Conservation (phyloP, 371 early-diverging fungal genomes). For the Mucor saturninus region DNA sequence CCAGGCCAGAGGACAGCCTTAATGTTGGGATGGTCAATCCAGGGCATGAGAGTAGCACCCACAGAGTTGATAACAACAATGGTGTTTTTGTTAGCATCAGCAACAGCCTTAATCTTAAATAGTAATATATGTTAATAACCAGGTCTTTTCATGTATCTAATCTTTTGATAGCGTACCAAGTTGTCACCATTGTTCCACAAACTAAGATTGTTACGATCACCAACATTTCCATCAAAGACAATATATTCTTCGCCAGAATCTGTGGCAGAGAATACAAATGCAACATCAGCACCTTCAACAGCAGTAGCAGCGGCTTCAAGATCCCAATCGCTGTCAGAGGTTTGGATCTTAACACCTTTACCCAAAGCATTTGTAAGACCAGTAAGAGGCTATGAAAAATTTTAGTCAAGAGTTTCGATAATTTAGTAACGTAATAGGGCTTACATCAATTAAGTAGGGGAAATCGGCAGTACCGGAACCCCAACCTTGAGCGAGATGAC, state of each 20-base stretch:
- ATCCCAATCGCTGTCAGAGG: constrained; percentile 46
- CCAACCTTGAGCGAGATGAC: constrained; percentile 70
- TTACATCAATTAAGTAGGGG: constrained; percentile 56
- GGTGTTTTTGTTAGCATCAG: constrained; percentile 56
- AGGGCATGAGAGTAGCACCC: constrained; percentile 65
- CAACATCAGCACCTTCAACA: constrained; percentile 53
- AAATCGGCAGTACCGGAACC: constrained; percentile 67
- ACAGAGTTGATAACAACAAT: constrained; percentile 65
- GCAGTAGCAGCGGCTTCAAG: constrained; percentile 32
- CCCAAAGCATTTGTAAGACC: constrained; percentile 50
- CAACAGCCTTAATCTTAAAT: constrained; percentile 55
- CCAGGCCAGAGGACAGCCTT: constrained; percentile 60
- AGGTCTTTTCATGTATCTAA: neutral
- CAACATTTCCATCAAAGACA: constrained; percentile 45
- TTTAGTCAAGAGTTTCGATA: too few relatives aligned
- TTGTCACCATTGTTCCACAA: constrained; percentile 66
- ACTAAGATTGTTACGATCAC: constrained; percentile 63
- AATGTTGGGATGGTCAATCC: constrained; percentile 62
- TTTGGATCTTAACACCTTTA: constrained; percentile 31
- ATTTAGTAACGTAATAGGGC: too few relatives aligned
- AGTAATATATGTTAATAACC: neutral
- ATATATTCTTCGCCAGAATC: constrained; percentile 63
- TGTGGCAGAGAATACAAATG: constrained; percentile 62
- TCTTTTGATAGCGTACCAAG: constrained; percentile 35
- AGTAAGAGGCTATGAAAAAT: constrained; percentile 15